These are phyloP conservation scores for Ophiocordyceps camponoti-rufipedis DNA, from an alignment of 2,329 filamentous ascomycete species.

Conservation along the genomic window DNA sequence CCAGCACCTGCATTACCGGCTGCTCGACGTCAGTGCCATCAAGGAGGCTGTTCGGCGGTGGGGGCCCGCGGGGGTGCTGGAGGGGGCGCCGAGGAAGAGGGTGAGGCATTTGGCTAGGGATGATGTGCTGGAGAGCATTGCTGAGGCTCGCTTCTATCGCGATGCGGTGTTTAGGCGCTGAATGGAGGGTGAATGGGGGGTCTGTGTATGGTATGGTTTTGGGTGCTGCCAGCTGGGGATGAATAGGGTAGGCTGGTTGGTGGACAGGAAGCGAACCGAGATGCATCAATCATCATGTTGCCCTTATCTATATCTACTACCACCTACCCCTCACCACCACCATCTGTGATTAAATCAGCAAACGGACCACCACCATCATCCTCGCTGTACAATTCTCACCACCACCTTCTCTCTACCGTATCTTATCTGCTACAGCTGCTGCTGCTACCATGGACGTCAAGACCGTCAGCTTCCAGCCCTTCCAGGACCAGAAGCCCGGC, in stretches of 20 bases:
- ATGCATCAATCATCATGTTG: too few relatives aligned
- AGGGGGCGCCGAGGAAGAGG: slow-evolving; percentile 51
- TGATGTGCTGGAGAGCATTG: slow-evolving; percentile 91
- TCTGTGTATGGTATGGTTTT: too few relatives aligned
- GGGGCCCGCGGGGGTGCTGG: slow-evolving; percentile 31
- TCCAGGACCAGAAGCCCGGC: slow-evolving; percentile 94
- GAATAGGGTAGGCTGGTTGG: not conserved
- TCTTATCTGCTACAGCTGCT: too few relatives aligned
- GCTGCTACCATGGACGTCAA: slow-evolving; percentile 41
- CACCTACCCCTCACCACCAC: not conserved
- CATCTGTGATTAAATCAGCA: not conserved
- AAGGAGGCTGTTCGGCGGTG: slow-evolving; percentile 83
- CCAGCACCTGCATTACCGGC: slow-evolving; percentile 70
- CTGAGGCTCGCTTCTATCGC: slow-evolving; percentile 72
- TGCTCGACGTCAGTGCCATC: slow-evolving; percentile 79
- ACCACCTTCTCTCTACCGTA: not conserved
- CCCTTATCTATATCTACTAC: not conserved
- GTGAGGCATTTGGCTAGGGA: slow-evolving; percentile 65
- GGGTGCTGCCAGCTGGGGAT: too few relatives aligned
- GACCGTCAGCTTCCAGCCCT: slow-evolving; percentile 68
- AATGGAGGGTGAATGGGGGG: not conserved
- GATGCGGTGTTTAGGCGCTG: slow-evolving; percentile 39
- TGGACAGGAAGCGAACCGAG: not conserved
- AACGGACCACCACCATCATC: not conserved
- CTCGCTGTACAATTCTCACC: not conserved